Evolutionary conservation across 257 asterid species (phyloP), one percentile per base, ranked within the genome.

Genomic region (Solanum microdontum): DNA sequence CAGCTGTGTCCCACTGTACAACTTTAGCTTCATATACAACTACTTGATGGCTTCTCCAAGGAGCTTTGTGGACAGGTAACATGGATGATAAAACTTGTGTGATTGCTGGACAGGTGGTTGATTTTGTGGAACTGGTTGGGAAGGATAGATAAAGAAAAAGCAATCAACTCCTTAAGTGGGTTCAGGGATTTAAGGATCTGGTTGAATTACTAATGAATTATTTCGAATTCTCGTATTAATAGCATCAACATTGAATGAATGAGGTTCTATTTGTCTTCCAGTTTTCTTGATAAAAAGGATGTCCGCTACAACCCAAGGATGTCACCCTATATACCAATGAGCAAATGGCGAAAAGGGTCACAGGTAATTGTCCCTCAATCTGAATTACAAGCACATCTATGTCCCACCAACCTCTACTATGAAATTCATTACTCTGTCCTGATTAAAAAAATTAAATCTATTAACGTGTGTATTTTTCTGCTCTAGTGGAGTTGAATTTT

Each of bases 291-390:
- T 90, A 94, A 92, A 89, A 95, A 95, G 87, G 98, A 93, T 84
- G 92, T 43, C 36, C 99, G 98, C 73, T 95, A 97, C 91, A 94
- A 95, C 89, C 96, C 95, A 87, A 92, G 90, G 96, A 97, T 97
- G 99, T 92, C 97, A 82, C 98, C 98, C 73, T 92, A 93, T 91
- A 94, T 97, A 88, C 96, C 95, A 82, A 91, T 89, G 92, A 91
- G 88, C 82, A 97, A 96, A 90, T 96, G 99, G 99, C 94, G 98
- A 72, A 97, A 97, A 92, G 99, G 99, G 87, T 97, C 99, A 74
- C 99, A 97, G 98, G 99, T 97, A 87, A 89, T 82, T 45, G 19
- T 7, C 28, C 28, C 28, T 40, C 15, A 8, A 5, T 48, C 43
- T 48, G 11, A 80, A 19, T 82, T 48, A 48, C 28, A 45, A 45